Evolutionary conservation across 768 basidiomycete genomes (phyloP).

Genomic region (Kwoniella bestiolae): DNA sequence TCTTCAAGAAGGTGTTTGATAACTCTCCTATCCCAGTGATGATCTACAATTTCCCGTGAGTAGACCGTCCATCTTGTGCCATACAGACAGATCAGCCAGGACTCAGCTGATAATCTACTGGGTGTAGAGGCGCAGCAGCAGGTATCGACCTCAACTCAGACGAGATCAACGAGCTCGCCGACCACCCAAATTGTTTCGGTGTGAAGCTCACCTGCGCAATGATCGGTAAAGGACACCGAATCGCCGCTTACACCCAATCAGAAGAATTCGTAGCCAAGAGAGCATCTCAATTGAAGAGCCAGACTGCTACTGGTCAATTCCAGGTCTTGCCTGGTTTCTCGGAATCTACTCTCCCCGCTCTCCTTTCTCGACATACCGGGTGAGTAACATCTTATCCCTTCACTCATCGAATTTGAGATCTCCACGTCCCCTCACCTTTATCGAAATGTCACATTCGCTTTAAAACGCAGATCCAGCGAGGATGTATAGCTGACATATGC

Average conservation of each 20-base stretch:
- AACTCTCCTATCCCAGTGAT: conserved; percentile 64
- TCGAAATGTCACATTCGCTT: no score
- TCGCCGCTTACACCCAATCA: conserved; percentile 64
- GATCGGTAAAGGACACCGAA: conserved; percentile 79
- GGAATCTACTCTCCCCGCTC: conserved; percentile 68
- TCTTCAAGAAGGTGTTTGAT: conserved; percentile 63
- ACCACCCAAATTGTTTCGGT: conserved; percentile 84
- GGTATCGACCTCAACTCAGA: conserved; percentile 86
- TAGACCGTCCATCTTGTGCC: neutral
- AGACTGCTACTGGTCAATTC: conserved; percentile 49
- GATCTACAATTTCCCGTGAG: conserved; percentile 85
- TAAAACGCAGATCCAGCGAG: no score
- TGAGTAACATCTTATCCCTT: conserved; percentile 6
- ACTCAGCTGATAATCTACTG: no score
- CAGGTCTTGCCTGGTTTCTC: conserved; percentile 73
- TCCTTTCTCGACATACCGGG: conserved; percentile 69
- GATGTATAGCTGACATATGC: no score
- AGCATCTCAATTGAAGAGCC: conserved; percentile 62
- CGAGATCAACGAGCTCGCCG: conserved; percentile 68
- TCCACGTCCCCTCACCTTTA: no score
- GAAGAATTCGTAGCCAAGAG: conserved; percentile 51
- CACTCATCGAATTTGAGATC: no score
- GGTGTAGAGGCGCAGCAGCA: conserved; percentile 58
- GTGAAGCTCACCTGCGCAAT: conserved; percentile 81
- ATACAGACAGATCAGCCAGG: no score